Evolutionary conservation across 352 stramenopile species (phyloP), one percentile per base, ranked within the genome.

Genomic region (Peronospora tabacina): DNA sequence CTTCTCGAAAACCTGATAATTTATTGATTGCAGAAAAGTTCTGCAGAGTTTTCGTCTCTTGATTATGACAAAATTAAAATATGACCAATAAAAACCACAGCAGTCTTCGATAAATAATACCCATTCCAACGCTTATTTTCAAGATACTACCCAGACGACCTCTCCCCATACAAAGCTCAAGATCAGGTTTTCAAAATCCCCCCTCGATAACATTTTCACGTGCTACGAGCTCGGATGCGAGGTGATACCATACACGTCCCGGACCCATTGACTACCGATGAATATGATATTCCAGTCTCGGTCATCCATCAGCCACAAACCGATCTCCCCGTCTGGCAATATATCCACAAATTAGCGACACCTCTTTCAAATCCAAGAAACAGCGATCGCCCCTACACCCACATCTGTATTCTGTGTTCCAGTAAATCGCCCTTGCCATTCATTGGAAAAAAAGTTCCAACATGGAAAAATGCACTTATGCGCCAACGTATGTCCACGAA

Each of bases 401-500:
- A 72, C 49, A 60, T 72, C 19, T 72, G 64, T 36, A 17, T 72
- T 13, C 36, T 72, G 19, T 72, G 64, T 36, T 29, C 60, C 1
- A 45, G 46, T 7, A 28, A 43, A 6, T 41, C 61, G 1, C 55
- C 44, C 0, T 5, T 52, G 12, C 55, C 46, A 15, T 12, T 33
- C 7, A 51, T 36, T 2, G 11, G 22, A 7, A 63, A 49, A 45
- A 44, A 32, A 12, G n/a, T 30, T 1, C 0, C 29, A 12, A 55
- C 54, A 11, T 72, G 64, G 64, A 40, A 38, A 3, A 54, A 49
- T 13, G 64, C 64, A 10, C 29, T 72, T 1, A 72, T 72, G 64
- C 55, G 64, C 0, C 60, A 70, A 48, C 44, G 64, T 12, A 72
- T 72, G 64, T 70, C 64, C 2, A 72, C 64, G 17, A 72, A 72